A percentile compares a stretch with the other conserved stretches of the same genome.
These are phyloP conservation scores for Penicillium egyptiacum DNA, from an alignment of 495 filamentous ascomycete species.

Conservation along the genomic window DNA sequence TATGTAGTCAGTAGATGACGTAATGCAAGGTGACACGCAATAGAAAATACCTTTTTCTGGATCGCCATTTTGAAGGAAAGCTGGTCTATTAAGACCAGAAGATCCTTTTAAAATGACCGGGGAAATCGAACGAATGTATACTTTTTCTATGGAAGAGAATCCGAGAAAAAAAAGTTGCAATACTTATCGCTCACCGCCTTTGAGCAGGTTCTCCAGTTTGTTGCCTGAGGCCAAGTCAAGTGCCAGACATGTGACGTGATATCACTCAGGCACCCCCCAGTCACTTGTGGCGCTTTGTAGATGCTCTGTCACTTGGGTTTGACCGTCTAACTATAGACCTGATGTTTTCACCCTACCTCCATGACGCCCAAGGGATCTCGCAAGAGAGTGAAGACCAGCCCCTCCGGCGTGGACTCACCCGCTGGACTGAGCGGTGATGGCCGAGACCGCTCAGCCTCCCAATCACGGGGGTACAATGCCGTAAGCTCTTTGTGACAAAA, in stretches of 20 bases:
- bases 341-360: constrained; percentile 35
- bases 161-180: constrained; percentile 30
- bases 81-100: constrained; percentile 30
- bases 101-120: constrained; percentile 17
- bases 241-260: constrained; percentile 41
- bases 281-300: constrained; percentile 26
- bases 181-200: constrained; percentile 34
- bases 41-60: constrained; percentile 76
- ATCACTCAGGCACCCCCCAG: constrained; percentile 27
- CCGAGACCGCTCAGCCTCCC: constrained; percentile 29
- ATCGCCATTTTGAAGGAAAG: constrained; percentile 70
- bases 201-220: neutral
- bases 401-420: constrained; percentile 43
- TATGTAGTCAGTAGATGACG: constrained; percentile 27
- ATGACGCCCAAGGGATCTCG: constrained; percentile 58
- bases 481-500: constrained; percentile 27
- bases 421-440: constrained; percentile 35
- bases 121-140: constrained; percentile 26
- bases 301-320: constrained; percentile 12
- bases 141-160: constrained; percentile 15
- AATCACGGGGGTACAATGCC: constrained; percentile 33
- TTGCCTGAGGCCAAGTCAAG: constrained; percentile 32
- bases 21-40: neutral
- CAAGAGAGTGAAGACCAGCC: constrained; percentile 63
- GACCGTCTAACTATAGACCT: constrained; percentile 16